phyloP scores from a whole-genome alignment of 129 eudicot genomes.

The Oenanthe sinensis region DNA sequence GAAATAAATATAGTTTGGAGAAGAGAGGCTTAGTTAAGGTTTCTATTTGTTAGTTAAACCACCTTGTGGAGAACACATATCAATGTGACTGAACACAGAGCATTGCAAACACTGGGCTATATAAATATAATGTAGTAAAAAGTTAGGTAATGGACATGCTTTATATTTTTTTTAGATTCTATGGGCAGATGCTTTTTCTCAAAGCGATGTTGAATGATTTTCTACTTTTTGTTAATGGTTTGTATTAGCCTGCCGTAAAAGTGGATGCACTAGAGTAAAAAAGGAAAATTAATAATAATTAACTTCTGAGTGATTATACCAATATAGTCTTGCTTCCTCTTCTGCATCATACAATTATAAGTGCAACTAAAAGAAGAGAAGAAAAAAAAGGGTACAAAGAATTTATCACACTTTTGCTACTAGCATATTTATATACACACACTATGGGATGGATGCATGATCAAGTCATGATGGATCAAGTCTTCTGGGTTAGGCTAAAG shows the following conservation, averaged over 20 bases:
- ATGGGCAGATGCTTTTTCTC: slow-evolving; percentile 17
- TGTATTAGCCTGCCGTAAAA: slow-evolving; percentile 18
- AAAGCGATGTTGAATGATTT: slow-evolving; percentile 28
- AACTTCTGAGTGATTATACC: not conserved
- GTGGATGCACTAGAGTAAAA: slow-evolving; percentile 2
- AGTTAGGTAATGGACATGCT: slow-evolving; percentile 20
- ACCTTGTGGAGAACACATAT: slow-evolving; percentile 5
- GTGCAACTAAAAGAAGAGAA: not conserved
- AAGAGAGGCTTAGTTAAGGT: not conserved
- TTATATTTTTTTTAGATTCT: slow-evolving; percentile 20
- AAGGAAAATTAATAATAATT: not conserved
- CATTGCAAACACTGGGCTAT: slow-evolving; percentile 23
- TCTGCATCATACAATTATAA: not conserved
- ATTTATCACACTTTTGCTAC: not conserved
- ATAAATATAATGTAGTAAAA: slow-evolving; percentile 27
- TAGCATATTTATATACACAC: not conserved
- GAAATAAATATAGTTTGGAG: not conserved
- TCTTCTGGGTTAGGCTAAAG: not conserved
- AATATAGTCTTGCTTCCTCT: not conserved
- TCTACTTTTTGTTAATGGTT: slow-evolving; percentile 8
- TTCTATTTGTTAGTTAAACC: not conserved
- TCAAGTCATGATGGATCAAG: not conserved
- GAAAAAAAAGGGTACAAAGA: not conserved
- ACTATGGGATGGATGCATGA: not conserved
- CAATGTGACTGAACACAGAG: slow-evolving; percentile 33